Evolutionary conservation across 129 eudicot genomes (phyloP), one percentile per base, ranked within the genome.

Genomic region (Centella asiatica): DNA sequence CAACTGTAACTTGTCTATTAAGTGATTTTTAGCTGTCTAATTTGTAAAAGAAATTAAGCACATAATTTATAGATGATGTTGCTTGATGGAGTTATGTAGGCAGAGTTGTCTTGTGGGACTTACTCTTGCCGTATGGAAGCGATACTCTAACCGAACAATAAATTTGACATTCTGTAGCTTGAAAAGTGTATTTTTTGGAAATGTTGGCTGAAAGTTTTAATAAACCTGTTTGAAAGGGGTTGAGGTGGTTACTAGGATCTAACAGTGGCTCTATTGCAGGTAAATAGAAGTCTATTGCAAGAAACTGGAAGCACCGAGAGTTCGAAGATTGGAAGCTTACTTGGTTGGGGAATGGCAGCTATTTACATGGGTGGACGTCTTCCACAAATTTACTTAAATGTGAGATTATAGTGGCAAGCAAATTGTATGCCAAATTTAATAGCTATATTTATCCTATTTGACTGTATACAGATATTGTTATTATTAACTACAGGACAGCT

Each of bases 281-380:
- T 63, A 42, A 67, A 66, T 50, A 75, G 54, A 60, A 57, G 69
- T 60, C 58, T 61, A 32, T 24, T 50, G 62, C 46, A 61, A 31
- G 77, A 58, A 47, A 67, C 58, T 57, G 68, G 74, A 64, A 70
- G 60, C 34, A 63, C 22, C 2, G 70, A 46, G 28, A 68, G 63
- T 67, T 65, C 68, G 57, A 77, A 79, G 49, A 66, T 88, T 47
- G 96, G 87, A 49, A 69, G 80, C 51, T 69, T 57, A 47, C 77
- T 88, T 65, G 96, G 96, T 66, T 88, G 96, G 96, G 89, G 87
- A 65, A 88, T 88, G 96, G 80, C 96, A 46, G 78, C 84, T 60
- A 82, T 88, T 53, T 88, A 88, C 77, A 53, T 88, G 78, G 89
- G 96, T 58, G 94, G 90, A 57, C 94, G 96, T 52, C 78, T 88